Conservation (phyloP, 345 rosid species). For the Boechera stricta region DNA sequence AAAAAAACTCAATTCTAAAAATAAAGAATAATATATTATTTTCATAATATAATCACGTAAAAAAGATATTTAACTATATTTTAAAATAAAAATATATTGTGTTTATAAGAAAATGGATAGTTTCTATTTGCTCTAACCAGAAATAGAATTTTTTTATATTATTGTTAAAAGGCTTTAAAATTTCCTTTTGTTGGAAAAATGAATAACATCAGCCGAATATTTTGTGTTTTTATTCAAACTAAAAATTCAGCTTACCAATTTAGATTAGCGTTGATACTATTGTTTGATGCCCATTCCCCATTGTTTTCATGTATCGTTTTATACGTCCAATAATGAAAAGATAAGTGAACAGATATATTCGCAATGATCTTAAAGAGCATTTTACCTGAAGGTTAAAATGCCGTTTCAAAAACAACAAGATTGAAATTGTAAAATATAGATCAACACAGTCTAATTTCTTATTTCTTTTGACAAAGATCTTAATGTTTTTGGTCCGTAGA, state of each 20-base stretch:
- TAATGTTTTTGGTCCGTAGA: constrained; percentile 19
- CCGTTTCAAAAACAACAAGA: neutral
- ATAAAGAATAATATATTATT: too few species aligned
- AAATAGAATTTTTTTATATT: neutral
- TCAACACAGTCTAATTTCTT: constrained; percentile 11
- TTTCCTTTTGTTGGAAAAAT: neutral
- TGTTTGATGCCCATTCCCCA: neutral
- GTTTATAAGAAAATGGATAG: neutral
- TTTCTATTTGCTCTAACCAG: neutral
- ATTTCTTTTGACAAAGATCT: constrained; percentile 12
- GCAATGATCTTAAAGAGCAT: neutral
- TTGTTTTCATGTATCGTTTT: neutral
- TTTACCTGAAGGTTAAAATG: neutral
- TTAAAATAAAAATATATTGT: neutral
- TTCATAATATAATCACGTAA: neutral
- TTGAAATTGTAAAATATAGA: neutral
- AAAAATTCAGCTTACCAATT: neutral
- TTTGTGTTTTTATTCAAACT: neutral
- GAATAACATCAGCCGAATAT: neutral
- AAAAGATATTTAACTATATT: neutral
- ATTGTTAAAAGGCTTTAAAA: neutral
- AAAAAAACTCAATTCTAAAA: too few species aligned
- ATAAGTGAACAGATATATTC: neutral
- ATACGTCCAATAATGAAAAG: neutral
- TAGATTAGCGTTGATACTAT: neutral